Percentiles rank a stretch among this genome's conserved stretches.
Conservation (phyloP, 225 moss, liverwort and hornwort genomes). For the Marchantia paleacea region DNA sequence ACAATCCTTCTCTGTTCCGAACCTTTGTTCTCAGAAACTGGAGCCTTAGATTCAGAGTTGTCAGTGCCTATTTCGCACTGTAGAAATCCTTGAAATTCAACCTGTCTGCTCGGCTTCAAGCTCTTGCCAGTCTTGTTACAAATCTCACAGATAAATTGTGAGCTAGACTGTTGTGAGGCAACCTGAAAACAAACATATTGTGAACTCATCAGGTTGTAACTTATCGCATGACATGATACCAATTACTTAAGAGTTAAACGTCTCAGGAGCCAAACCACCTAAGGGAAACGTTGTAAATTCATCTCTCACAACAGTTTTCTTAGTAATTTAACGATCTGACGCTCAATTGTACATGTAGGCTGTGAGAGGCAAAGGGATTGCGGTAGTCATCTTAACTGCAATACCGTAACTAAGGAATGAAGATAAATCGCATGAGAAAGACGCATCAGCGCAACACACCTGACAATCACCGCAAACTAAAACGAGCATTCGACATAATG, state of each 20-base stretch:
- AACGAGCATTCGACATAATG: constrained; percentile 78
- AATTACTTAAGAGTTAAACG: too few species aligned
- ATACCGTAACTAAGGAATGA: too few species aligned
- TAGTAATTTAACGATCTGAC: too few species aligned
- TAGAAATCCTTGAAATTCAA: constrained; percentile 3
- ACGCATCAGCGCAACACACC: constrained; percentile 31
- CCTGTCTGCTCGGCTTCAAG: constrained; percentile 5
- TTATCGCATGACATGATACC: too few species aligned
- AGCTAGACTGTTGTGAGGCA: background rate
- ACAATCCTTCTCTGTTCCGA: constrained; percentile 6
- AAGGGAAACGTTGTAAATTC: too few species aligned
- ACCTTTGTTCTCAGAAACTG: constrained; percentile 32
- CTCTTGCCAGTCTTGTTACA: constrained; percentile 27
- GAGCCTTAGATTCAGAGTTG: constrained; percentile 1
- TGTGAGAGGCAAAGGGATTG: too few species aligned
- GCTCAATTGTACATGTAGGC: too few species aligned
- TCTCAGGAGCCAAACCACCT: too few species aligned
- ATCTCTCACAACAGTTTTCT: too few species aligned
- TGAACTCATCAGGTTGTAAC: too few species aligned
- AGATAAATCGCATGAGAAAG: too few species aligned
- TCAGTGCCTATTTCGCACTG: background rate
- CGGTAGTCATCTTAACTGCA: too few species aligned
- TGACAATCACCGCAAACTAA: constrained; percentile 75
- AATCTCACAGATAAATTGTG: constrained; percentile 33
- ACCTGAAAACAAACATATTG: constrained; percentile 10